Base-by-base conservation (phyloP, 2,329 filamentous ascomycete species). In the Leptosphaerulina australis region DNA sequence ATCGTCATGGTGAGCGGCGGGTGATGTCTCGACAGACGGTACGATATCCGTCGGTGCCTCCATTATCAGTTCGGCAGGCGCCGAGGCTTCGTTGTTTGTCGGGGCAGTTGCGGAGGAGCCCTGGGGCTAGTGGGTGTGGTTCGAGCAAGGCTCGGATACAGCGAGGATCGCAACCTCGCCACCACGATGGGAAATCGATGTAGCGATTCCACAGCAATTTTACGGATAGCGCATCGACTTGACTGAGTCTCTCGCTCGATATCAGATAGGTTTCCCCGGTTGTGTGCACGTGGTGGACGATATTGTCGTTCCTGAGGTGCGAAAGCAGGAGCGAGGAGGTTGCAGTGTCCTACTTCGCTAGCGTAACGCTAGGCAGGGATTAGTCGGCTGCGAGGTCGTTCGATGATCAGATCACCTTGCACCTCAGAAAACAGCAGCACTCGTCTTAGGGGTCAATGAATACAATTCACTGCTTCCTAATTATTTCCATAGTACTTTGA, bases 21-120 rank as follows among this genome's bases (percentile, higher is more conserved):
- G 44, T 17, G 31, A 58, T 21, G 64, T 60, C 62, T 73, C 70
- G 10, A 71, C 67, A 14, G 70, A 73, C 43, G 67, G 62, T 37
- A 71, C 55, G 30, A 71, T 55, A 20, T 68, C 62, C 15, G 48
- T 30, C n/a, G 61, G 58, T 26, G 51, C 66, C 12, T 70, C 69
- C 69, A 71, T 72, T 15, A 44, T 37, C 48, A n/a, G 50, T 29
- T 41, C 30, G 48, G 56, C 61, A 55, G 50, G 50, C 48, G 56
- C 53, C 43, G 50, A 47, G 58, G 58, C 44, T 56, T 40, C 56
- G 46, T 31, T 41, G 37, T 49, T 55, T 57, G 48, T 60, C 55
- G 44, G 48, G 48, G 56, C 55, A 48, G 49, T 54, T 57, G 58
- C 45, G 56, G 51, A 41, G 56, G 55, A 45, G 49, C 60, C 56